phyloP scores from a whole-genome alignment of 192 early-diverging fungal species.

The Coemansia sp. region DNA sequence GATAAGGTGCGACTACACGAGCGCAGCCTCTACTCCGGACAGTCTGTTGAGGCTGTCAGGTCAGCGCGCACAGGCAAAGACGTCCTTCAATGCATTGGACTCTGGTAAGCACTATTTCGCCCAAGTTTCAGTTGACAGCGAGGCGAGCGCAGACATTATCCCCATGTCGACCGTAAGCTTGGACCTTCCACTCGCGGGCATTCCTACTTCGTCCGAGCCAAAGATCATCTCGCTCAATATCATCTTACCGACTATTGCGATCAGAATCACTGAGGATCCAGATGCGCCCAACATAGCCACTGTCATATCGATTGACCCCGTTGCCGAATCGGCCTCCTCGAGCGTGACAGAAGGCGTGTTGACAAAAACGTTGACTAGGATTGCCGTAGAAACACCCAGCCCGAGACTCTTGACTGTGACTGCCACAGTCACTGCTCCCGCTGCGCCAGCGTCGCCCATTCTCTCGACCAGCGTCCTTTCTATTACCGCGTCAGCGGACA shows the following conservation, averaged over 20 bases:
- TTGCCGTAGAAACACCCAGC: neutral
- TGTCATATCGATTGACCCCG: constrained; percentile 28
- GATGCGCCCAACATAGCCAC: constrained; percentile 13
- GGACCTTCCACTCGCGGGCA: neutral
- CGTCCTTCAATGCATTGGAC: neutral
- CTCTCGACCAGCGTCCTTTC: neutral
- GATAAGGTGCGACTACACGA: constrained; percentile 22
- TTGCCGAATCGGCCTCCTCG: neutral
- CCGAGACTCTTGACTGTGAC: constrained; percentile 9
- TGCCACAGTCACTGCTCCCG: neutral
- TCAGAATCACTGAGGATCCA: constrained; percentile 35
- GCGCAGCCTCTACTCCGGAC: neutral
- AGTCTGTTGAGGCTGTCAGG: neutral
- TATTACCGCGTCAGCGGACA: neutral
- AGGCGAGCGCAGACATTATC: neutral
- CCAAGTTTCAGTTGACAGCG: neutral
- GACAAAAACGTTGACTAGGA: neutral
- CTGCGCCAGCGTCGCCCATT: neutral
- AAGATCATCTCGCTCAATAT: constrained; percentile 37
- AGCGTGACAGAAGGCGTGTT: neutral
- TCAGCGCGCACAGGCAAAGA: neutral
- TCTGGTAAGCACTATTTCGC: constrained; percentile 3
- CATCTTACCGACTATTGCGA: constrained; percentile 43
- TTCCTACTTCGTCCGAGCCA: constrained; percentile 35
- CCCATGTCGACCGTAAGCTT: constrained; percentile 3